Base-by-base conservation (phyloP, 805 yeast species). In the Hanseniaspora osmophila region DNA sequence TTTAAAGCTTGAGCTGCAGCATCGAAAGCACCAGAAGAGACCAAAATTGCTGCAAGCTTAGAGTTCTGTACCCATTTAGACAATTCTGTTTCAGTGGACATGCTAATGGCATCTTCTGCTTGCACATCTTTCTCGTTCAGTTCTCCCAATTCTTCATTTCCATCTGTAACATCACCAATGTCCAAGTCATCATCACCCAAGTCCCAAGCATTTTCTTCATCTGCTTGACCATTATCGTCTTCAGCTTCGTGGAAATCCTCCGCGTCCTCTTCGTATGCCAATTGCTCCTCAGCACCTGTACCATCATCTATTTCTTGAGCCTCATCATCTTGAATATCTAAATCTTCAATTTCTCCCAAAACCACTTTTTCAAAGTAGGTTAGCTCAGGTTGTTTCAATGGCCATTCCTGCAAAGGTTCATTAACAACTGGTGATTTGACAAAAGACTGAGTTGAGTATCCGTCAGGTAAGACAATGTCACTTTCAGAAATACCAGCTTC, bases 21-120 rank as follows among this genome's bases (percentile, higher is more conserved):
- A 53, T 87, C 96, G 60, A 90, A 90, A 4, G 94, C 84, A 55
- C 99, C 99, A 2, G 96, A 87, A 2, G 98, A 96, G 56, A 82
- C 87, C 55, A 86, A 84, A 27, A 85, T 86, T 30, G 95, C 96
- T 4, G 96, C 86, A 46, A 88, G 74, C 51, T 81, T 83, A 15
- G 95, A 84, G 63, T 83, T 85, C 52, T 90, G 81, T 30, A 84
- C 74, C 98, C 99, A 94, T 48, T 64, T 63, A 3, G 80, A 79
- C 30, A 78, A 64, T 60, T 88, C 95, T 27, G 74, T 74, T 13
- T 71, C 71, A 15, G 53, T 48, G 61, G 70, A 49, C 11, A 57
- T 52, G 19, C 58, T 54, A 30, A 56, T 43, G 19, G 57, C 63
- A 16, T 58, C 60, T 27, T 57, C 61, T 37, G 52, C 56, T 11